These are phyloP conservation scores for Plasmodium vivax DNA, from an alignment of 169 alveolate species.

Conservation along the genomic window DNA sequence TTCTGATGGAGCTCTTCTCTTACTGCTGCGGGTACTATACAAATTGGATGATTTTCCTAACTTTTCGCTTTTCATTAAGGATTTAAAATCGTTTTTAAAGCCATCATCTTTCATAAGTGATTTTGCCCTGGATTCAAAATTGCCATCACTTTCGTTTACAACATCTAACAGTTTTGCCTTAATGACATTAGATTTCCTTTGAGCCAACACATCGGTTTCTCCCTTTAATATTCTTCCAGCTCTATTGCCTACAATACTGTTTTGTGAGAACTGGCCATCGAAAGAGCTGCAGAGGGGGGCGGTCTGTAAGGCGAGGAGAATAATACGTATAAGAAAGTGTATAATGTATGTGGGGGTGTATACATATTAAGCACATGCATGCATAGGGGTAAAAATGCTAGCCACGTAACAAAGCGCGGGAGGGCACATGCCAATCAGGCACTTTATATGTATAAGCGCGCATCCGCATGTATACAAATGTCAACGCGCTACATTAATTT, in stretches of 20 bases:
- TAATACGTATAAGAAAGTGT: not conserved
- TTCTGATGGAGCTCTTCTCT: not conserved
- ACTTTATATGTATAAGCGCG: too few relatives aligned
- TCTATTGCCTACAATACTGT: not conserved
- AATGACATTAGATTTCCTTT: not conserved
- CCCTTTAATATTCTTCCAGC: not conserved
- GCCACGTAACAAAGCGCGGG: too few relatives aligned
- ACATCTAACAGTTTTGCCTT: not conserved
- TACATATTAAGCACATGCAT: not conserved
- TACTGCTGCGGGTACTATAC: not conserved
- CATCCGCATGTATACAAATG: too few relatives aligned
- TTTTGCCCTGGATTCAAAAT: not conserved
- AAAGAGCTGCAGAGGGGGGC: not conserved
- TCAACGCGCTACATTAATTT: not conserved
- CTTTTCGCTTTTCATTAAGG: not conserved
- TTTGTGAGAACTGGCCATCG: not conserved
- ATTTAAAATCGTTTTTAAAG: not conserved
- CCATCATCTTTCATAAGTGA: not conserved
- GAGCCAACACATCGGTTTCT: not conserved
- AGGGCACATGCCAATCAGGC: too few relatives aligned
- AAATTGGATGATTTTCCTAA: not conserved
- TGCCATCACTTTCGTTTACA: not conserved
- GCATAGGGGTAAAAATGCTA: too few relatives aligned
- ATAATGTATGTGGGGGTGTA: not conserved
- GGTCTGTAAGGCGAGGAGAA: not conserved